Evolutionary conservation across 495 filamentous ascomycete genomes (phyloP).

Genomic region (Polyplosphaeria fusca): DNA sequence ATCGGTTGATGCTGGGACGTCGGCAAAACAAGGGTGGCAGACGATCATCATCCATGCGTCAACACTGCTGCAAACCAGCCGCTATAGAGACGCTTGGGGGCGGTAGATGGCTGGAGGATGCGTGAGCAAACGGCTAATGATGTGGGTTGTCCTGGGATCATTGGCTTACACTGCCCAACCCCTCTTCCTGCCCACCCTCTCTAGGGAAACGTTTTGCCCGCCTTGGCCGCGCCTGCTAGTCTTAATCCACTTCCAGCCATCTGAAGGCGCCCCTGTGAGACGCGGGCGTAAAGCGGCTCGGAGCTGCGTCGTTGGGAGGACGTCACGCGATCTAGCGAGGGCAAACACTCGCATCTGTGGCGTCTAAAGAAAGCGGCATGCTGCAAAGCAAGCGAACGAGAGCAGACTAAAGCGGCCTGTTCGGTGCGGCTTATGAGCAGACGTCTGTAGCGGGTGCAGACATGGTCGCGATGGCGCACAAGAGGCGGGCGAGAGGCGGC

Average conservation of each 20-base stretch:
- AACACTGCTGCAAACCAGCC: neutral
- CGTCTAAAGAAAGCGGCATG: no score
- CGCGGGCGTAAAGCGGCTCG: neutral
- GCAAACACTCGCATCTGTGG: neutral
- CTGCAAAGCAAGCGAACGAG: no score
- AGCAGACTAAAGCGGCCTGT: no score
- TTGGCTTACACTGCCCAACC: constrained; percentile 6
- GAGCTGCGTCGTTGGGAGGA: neutral
- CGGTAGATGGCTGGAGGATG: neutral
- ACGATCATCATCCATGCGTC: constrained; percentile 15
- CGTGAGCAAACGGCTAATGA: constrained; percentile 13
- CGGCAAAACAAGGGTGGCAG: neutral
- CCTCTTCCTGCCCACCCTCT: neutral
- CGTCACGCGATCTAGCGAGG: neutral
- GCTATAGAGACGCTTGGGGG: neutral
- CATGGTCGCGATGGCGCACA: neutral
- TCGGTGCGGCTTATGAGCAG: neutral
- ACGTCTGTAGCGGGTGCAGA: neutral
- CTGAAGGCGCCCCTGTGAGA: neutral
- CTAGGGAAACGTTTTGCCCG: neutral
- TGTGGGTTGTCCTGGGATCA: neutral
- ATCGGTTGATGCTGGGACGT: neutral
- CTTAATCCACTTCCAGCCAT: constrained; percentile 10
- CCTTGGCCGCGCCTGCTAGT: neutral
- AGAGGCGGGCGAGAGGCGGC: neutral